Evolutionary conservation across 768 basidiomycete species (phyloP).

Genomic region (Boletus eberwhitei): DNA sequence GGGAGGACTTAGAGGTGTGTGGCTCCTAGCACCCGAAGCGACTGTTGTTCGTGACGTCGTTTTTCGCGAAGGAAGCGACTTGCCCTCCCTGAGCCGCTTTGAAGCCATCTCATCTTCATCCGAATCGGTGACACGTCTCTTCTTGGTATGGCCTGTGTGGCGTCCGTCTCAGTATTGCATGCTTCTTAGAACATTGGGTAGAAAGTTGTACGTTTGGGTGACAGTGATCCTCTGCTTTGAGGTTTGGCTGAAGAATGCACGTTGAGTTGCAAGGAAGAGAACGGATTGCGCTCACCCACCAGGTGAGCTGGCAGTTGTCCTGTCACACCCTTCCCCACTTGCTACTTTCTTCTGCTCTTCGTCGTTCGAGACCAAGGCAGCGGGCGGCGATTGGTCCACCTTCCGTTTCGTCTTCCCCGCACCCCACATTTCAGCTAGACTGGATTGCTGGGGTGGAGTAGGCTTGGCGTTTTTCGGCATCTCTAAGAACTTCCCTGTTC

Average conservation of each 20-base stretch:
- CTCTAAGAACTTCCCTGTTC: constrained; percentile 66
- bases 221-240: constrained; percentile 35
- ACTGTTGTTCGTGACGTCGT: not conserved
- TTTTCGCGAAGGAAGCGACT: not conserved
- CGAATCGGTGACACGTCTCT: constrained; percentile 50
- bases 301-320: not conserved
- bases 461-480: constrained; percentile 69
- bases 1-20: not conserved
- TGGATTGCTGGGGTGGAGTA: constrained; percentile 74
- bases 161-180: not conserved
- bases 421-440: constrained; percentile 71
- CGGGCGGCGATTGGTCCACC: constrained; percentile 17
- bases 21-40: not conserved
- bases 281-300: constrained; percentile 10
- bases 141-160: constrained; percentile 40
- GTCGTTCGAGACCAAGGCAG: constrained; percentile 23
- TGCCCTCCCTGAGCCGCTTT: not conserved
- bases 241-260: constrained; percentile 28
- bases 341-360: constrained; percentile 24
- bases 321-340: constrained; percentile 9
- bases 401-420: constrained; percentile 42
- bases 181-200: not conserved
- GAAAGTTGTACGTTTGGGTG: constrained; percentile 19
- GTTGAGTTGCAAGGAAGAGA: constrained; percentile 1
- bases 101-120: constrained; percentile 43